These are phyloP conservation scores for Yarrowia divulgata DNA, from an alignment of 805 yeast species.

Conservation along the genomic window DNA sequence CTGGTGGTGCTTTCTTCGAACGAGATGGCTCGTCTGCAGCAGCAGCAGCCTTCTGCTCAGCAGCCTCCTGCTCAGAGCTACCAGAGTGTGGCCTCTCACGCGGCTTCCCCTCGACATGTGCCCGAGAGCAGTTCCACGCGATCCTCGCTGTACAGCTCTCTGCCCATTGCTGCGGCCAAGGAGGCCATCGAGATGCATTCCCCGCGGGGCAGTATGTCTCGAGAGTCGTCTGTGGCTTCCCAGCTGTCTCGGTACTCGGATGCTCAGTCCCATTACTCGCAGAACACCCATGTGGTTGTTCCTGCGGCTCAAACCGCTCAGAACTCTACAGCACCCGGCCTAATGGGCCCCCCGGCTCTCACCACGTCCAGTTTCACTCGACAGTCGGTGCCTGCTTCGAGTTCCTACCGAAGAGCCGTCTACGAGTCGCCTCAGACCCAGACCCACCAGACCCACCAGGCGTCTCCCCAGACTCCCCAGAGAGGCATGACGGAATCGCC, in stretches of 20 bases:
- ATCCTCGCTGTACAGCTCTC: conserved; percentile 1
- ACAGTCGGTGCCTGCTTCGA: neutral
- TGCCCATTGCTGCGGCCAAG: conserved; percentile 35
- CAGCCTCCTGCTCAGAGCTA: neutral
- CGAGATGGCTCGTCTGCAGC: conserved; percentile 28
- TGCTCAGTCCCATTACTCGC: neutral
- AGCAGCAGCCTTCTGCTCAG: neutral
- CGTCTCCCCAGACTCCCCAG: neutral
- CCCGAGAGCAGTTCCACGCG: conserved; percentile 19
- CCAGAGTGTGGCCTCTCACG: conserved; percentile 9
- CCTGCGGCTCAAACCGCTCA: neutral
- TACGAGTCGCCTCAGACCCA: conserved; percentile 28
- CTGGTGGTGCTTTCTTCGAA: conserved; percentile 13
- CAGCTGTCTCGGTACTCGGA: conserved; percentile 17
- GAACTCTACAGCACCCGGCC: neutral
- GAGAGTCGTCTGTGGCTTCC: conserved; percentile 10
- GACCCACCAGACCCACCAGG: neutral
- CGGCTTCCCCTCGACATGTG: conserved; percentile 1
- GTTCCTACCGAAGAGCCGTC: conserved; percentile 15
- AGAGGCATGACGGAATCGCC: conserved; percentile 1
- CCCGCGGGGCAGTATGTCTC: conserved; percentile 14
- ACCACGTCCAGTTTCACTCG: conserved; percentile 12
- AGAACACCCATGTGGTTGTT: neutral
- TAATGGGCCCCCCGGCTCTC: conserved; percentile 28
- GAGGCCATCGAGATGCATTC: conserved; percentile 39